Conservation (phyloP, 2,329 filamentous ascomycete genomes). For the Biscogniauxia mediterranea region DNA sequence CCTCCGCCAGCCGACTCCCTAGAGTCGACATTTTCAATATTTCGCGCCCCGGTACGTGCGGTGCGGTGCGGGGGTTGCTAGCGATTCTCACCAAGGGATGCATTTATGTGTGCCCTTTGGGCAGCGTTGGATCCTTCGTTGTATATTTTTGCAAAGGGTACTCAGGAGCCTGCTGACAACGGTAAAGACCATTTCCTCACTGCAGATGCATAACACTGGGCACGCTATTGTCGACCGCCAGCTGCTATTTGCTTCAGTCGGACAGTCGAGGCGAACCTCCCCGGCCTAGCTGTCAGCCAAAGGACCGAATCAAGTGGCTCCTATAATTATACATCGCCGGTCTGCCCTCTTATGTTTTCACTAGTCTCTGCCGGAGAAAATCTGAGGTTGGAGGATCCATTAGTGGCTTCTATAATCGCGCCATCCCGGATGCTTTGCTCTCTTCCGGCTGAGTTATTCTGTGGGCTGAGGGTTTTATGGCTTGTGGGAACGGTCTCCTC, state of each 20-base stretch:
- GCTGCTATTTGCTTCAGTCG: background rate
- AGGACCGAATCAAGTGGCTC: background rate
- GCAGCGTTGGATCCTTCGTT: constrained; percentile 2
- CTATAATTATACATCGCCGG: background rate
- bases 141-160: constrained; percentile 16
- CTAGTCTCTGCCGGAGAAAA: background rate
- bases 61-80: background rate
- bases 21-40: background rate
- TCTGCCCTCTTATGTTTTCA: background rate
- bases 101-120: background rate
- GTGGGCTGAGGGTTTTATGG: background rate
- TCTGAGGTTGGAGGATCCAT: background rate
- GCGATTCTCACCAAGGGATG: background rate
- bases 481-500: background rate
- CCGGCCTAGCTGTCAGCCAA: background rate
- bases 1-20: background rate
- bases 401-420: background rate
- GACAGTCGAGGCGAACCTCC: background rate
- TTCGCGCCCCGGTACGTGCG: background rate
- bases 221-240: background rate
- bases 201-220: constrained; percentile 15
- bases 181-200: constrained; percentile 10
- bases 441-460: background rate
- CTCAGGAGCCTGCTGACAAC: constrained; percentile 9
- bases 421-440: background rate